A percentile compares a stretch with the other conserved stretches of the same genome.
Evolutionary conservation across 768 basidiomycete species (phyloP).

Genomic region (Dioszegia hungarica): DNA sequence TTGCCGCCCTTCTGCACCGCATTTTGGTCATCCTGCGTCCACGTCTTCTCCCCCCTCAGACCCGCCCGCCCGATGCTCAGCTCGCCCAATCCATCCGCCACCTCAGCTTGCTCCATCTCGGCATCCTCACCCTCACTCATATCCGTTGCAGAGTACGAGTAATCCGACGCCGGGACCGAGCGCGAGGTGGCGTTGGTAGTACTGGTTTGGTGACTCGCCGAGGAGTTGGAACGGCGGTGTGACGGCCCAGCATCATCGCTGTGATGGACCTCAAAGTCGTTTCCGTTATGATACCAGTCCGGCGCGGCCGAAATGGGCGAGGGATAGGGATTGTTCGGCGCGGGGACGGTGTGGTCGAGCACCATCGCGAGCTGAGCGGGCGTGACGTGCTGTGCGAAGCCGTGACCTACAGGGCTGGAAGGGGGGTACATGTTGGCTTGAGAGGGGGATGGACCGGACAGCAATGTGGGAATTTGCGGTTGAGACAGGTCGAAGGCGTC

Average conservation of each 20-base stretch:
- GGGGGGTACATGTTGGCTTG: not conserved
- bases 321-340: not conserved
- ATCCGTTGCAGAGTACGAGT: constrained; percentile 15
- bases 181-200: not conserved
- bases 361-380: not conserved
- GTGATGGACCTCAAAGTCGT: not conserved
- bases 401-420: too few species aligned
- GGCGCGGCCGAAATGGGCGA: not conserved
- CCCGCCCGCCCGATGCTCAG: constrained; percentile 1
- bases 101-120: not conserved
- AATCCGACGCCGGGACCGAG: constrained; percentile 11
- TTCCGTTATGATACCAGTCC: not conserved
- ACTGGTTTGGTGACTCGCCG: not conserved
- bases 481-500: not conserved
- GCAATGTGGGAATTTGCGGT: not conserved
- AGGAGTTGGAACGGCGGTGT: not conserved
- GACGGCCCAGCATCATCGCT: not conserved
- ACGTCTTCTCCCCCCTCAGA: constrained; percentile 1
- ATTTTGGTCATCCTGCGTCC: constrained; percentile 4
- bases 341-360: not conserved
- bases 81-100: not conserved
- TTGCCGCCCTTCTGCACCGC: not conserved
- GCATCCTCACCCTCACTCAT: constrained; percentile 7
- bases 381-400: not conserved
- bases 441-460: not conserved